Conservation (phyloP, 2,329 filamentous ascomycete genomes). For the Colletotrichum tropicicola region DNA sequence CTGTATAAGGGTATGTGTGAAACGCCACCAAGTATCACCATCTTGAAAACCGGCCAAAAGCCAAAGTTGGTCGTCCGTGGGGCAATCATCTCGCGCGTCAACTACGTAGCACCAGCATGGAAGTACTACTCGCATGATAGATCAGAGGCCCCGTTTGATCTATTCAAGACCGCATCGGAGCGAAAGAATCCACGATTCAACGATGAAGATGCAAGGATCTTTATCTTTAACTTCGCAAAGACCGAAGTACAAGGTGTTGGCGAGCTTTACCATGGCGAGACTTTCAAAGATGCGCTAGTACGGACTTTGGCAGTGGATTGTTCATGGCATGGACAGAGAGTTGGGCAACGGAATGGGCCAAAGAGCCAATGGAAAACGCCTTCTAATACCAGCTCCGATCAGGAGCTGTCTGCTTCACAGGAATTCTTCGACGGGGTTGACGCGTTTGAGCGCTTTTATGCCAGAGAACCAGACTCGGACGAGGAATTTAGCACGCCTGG, state of each 20-base stretch:
- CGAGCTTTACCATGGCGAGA: background rate
- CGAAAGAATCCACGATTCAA: background rate
- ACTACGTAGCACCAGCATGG: background rate
- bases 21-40: background rate
- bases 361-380: background rate
- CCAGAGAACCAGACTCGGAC: conserved; percentile 1
- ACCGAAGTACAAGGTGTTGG: background rate
- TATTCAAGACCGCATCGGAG: background rate
- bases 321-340: background rate
- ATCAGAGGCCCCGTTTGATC: background rate
- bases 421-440: conserved; percentile 1
- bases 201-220: conserved; percentile 13
- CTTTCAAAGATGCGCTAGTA: background rate
- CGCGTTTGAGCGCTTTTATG: conserved; percentile 2
- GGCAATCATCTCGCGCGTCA: background rate
- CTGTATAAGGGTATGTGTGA: background rate
- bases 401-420: background rate
- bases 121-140: background rate
- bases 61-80: background rate
- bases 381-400: background rate
- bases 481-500: background rate
- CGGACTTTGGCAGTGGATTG: conserved; percentile 6
- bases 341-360: background rate
- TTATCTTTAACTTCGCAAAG: background rate
- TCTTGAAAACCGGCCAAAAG: background rate